A percentile compares a stretch with the other conserved stretches of the same genome.
Conservation (phyloP, 2,329 filamentous ascomycete species). For the Parascedosporium putredinis region DNA sequence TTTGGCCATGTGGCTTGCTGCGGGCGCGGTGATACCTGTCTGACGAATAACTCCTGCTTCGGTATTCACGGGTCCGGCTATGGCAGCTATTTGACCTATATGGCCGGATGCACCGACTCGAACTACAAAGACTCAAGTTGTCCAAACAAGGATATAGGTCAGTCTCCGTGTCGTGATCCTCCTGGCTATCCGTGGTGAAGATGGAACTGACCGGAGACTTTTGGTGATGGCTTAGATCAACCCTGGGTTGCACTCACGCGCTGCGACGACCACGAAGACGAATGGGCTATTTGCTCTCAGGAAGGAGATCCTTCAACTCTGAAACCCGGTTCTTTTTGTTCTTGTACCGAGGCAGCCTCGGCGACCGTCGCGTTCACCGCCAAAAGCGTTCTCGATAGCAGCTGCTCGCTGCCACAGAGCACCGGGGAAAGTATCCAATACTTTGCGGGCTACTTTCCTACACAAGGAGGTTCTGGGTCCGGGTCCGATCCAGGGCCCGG, state of each 20-base stretch:
- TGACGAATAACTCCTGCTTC: background rate
- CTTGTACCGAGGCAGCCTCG: background rate
- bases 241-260: background rate
- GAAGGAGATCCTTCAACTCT: background rate
- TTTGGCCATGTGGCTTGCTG: background rate
- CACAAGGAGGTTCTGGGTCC: background rate
- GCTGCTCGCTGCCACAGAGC: background rate
- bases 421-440: background rate
- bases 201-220: background rate
- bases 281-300: background rate
- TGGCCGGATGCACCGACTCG: background rate
- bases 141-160: background rate
- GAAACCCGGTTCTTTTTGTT: background rate
- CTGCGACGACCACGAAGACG: background rate
- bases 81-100: background rate
- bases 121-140: background rate
- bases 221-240: background rate
- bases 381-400: background rate
- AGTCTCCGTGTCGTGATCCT: background rate
- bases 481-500: background rate
- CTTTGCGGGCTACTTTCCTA: background rate
- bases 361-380: background rate
- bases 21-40: background rate
- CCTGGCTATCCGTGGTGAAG: background rate
- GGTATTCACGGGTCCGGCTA: background rate